A percentile compares a stretch with the other conserved stretches of the same genome.
Evolutionary conservation across 768 basidiomycete species (phyloP).

Genomic region (Termitomyces sp.): DNA sequence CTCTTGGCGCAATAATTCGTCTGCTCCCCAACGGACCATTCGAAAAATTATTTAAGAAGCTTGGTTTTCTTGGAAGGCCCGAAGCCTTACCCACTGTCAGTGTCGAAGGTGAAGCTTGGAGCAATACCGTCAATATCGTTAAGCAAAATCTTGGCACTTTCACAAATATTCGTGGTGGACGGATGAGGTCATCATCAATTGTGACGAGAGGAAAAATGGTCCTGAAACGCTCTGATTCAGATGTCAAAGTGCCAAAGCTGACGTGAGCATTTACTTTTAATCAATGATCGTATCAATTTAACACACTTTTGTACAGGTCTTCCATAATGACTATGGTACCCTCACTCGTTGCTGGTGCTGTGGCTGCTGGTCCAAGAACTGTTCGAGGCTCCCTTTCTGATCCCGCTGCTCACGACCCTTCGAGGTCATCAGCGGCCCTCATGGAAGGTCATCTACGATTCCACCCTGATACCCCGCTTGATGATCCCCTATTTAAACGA

Average conservation of each 20-base stretch:
- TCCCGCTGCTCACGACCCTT: slow-evolving; percentile 72
- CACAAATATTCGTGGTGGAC: slow-evolving; percentile 80
- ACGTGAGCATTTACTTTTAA: slow-evolving; percentile 24
- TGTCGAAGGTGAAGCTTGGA: slow-evolving; percentile 63
- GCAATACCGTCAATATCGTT: slow-evolving; percentile 73
- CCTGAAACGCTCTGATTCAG: slow-evolving; percentile 35
- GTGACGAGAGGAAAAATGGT: slow-evolving; percentile 74
- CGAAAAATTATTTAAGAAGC: slow-evolving; percentile 42
- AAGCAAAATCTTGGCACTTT: slow-evolving; percentile 86
- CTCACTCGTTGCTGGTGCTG: slow-evolving; percentile 34
- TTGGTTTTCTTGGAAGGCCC: slow-evolving; percentile 58
- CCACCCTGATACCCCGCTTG: slow-evolving; percentile 75
- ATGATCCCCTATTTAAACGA: slow-evolving; percentile 46
- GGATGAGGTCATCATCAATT: slow-evolving; percentile 79
- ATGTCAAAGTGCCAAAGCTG: slow-evolving; percentile 43
- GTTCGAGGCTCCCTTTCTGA: slow-evolving; percentile 60
- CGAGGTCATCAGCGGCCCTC: slow-evolving; percentile 73
- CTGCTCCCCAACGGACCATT: slow-evolving; percentile 76
- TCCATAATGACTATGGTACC: slow-evolving; percentile 45
- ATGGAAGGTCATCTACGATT: slow-evolving; percentile 85
- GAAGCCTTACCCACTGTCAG: slow-evolving; percentile 59
- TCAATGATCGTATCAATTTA: background rate
- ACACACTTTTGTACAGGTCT: slow-evolving; percentile 17
- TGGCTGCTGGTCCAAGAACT: slow-evolving; percentile 68
- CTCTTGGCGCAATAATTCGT: slow-evolving; percentile 79